phyloP scores from a whole-genome alignment of 2,329 filamentous ascomycete genomes.

The Aspergillus phoenicis region DNA sequence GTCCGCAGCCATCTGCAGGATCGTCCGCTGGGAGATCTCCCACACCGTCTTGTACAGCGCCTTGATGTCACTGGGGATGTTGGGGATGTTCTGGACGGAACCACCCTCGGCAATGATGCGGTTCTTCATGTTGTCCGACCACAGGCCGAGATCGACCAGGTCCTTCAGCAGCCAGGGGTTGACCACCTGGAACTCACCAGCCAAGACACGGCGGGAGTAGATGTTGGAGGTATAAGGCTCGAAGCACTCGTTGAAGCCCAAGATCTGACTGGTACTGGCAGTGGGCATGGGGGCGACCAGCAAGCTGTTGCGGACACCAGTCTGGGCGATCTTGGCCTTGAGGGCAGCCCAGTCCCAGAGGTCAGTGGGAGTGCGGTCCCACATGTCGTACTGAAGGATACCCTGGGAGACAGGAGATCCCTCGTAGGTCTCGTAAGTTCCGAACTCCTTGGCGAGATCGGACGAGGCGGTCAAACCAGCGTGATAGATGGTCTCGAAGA shows the following conservation, averaged over 20 bases:
- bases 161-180: slow-evolving; percentile 99
- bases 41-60: slow-evolving; percentile 98
- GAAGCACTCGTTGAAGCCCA: slow-evolving; percentile 99
- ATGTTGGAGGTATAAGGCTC: slow-evolving; percentile 99
- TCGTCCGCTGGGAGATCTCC: slow-evolving; percentile 95
- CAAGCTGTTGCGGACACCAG: slow-evolving; percentile 93
- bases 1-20: slow-evolving; percentile 97
- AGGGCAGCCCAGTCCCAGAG: slow-evolving; percentile 95
- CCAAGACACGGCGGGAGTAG: slow-evolving; percentile 96
- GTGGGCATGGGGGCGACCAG: slow-evolving; percentile 97
- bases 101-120: slow-evolving; percentile 97
- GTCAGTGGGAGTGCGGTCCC: slow-evolving; percentile 88
- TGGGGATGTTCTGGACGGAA: slow-evolving; percentile 94
- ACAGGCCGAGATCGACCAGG: slow-evolving; percentile 93
- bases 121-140: slow-evolving; percentile 99
- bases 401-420: slow-evolving; percentile 94
- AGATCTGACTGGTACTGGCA: slow-evolving; percentile 93
- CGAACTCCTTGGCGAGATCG: slow-evolving; percentile 79
- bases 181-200: slow-evolving; percentile 98
- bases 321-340: slow-evolving; percentile 87
- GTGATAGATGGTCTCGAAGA: slow-evolving; percentile 99
- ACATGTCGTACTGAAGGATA: slow-evolving; percentile 98
- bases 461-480: slow-evolving; percentile 87
- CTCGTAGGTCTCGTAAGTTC: slow-evolving; percentile 85
- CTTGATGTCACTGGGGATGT: slow-evolving; percentile 95